Evolutionary conservation across 352 stramenopile genomes (phyloP).

Genomic region (Phytophthora sp.): DNA sequence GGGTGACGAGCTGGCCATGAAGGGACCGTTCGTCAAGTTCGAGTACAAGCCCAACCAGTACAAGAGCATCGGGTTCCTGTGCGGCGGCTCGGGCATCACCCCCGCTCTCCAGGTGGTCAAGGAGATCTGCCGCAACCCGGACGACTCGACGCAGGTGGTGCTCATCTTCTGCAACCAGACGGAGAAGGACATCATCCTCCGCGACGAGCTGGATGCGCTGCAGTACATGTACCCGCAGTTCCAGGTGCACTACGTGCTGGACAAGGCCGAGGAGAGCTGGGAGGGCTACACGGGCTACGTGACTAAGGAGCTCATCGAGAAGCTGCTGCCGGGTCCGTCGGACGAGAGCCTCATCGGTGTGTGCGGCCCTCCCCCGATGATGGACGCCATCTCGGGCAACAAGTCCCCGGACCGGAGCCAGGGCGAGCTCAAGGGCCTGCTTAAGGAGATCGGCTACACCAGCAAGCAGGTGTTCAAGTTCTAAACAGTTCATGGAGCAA

Average conservation of each 20-base stretch:
- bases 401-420: slow-evolving; percentile 83
- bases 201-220: slow-evolving; percentile 74
- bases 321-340: slow-evolving; percentile 67
- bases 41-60: slow-evolving; percentile 84
- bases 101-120: slow-evolving; percentile 79
- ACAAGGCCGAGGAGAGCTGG: slow-evolving; percentile 52
- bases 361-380: slow-evolving; percentile 86
- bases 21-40: slow-evolving; percentile 89
- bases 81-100: slow-evolving; percentile 85
- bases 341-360: slow-evolving; percentile 77
- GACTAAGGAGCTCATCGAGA: slow-evolving; percentile 68
- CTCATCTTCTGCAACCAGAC: slow-evolving; percentile 86
- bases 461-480: slow-evolving; percentile 73
- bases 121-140: slow-evolving; percentile 75
- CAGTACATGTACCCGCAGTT: slow-evolving; percentile 68
- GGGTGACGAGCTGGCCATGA: slow-evolving; percentile 84
- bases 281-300: slow-evolving; percentile 69
- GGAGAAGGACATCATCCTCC: slow-evolving; percentile 85
- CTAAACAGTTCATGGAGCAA: slow-evolving; percentile 43
- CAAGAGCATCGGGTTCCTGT: slow-evolving; percentile 81
- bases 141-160: slow-evolving; percentile 81
- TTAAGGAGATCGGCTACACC: slow-evolving; percentile 79
- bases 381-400: slow-evolving; percentile 80
- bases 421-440: slow-evolving; percentile 69
- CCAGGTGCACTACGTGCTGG: slow-evolving; percentile 68